Conservation (phyloP, 768 basidiomycete species). For the Mrakia hoshinonis region DNA sequence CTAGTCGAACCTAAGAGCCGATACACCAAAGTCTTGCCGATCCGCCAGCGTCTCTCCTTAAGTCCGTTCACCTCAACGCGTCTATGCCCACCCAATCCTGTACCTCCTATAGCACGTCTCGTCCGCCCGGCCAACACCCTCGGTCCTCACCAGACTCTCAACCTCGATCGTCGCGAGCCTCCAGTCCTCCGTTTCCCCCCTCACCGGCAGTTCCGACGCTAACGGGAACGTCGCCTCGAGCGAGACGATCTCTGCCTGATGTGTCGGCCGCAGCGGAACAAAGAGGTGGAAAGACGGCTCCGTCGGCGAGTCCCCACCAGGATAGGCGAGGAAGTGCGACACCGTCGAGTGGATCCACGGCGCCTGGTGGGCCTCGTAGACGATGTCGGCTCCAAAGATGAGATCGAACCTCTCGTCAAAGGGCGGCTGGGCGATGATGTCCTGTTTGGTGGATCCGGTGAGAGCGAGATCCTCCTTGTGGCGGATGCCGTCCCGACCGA, state of each 20-base stretch:
- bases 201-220: conserved; percentile 25
- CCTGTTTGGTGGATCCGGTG: background rate
- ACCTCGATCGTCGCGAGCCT: conserved; percentile 48
- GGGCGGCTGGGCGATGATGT: conserved; percentile 34
- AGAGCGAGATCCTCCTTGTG: conserved; percentile 14
- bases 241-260: conserved; percentile 52
- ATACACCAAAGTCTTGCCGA: no score
- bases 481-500: conserved; percentile 25
- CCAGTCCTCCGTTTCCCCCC: conserved; percentile 19
- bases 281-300: conserved; percentile 56
- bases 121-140: conserved; percentile 35
- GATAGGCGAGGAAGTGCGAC: conserved; percentile 45
- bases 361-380: conserved; percentile 65
- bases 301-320: conserved; percentile 3
- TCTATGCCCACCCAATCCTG: conserved; percentile 60
- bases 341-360: conserved; percentile 60
- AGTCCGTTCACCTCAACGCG: no score
- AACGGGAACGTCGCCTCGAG: conserved; percentile 40
- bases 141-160: conserved; percentile 48
- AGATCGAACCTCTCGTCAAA: conserved; percentile 52
- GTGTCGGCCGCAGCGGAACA: conserved; percentile 56
- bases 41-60: no score
- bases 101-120: conserved; percentile 59
- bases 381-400: conserved; percentile 68
- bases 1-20: no score